Conservation (phyloP, 495 filamentous ascomycete species). For the Neurospora sp. region DNA sequence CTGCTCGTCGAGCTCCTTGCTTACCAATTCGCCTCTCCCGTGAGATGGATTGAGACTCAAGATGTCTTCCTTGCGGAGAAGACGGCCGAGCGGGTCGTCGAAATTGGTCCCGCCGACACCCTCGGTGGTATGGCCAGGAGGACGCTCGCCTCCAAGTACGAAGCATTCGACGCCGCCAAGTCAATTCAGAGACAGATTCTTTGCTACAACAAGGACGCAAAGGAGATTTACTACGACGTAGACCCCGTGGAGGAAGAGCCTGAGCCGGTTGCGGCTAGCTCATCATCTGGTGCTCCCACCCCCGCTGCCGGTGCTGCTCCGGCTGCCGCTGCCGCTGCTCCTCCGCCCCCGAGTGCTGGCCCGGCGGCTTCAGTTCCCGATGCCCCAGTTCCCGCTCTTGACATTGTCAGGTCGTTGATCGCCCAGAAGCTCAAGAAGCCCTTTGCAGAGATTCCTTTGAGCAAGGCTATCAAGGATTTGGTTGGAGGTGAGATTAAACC, state of each 20-base stretch:
- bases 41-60: constrained; percentile 99
- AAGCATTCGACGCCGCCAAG: constrained; percentile 95
- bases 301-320: constrained; percentile 39
- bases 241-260: constrained; percentile 91
- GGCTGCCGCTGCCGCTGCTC: constrained; percentile 43
- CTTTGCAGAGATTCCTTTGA: constrained; percentile 76
- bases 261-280: constrained; percentile 42
- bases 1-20: constrained; percentile 95
- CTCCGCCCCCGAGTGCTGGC: constrained; percentile 61
- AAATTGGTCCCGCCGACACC: constrained; percentile 97
- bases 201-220: constrained; percentile 98
- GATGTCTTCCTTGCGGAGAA: constrained; percentile 98
- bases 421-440: constrained; percentile 99
- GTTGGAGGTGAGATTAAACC: constrained; percentile 67
- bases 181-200: constrained; percentile 94
- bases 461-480: constrained; percentile 97
- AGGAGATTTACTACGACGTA: constrained; percentile 98
- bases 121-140: constrained; percentile 95
- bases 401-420: constrained; percentile 81
- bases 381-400: constrained; percentile 73
- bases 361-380: constrained; percentile 86
- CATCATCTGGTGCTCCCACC: constrained; percentile 34
- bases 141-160: constrained; percentile 94
- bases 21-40: constrained; percentile 97
- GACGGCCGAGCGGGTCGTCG: constrained; percentile 91